Conservation (phyloP, 306 rosid species). For the Sechiopsis laciniata region DNA sequence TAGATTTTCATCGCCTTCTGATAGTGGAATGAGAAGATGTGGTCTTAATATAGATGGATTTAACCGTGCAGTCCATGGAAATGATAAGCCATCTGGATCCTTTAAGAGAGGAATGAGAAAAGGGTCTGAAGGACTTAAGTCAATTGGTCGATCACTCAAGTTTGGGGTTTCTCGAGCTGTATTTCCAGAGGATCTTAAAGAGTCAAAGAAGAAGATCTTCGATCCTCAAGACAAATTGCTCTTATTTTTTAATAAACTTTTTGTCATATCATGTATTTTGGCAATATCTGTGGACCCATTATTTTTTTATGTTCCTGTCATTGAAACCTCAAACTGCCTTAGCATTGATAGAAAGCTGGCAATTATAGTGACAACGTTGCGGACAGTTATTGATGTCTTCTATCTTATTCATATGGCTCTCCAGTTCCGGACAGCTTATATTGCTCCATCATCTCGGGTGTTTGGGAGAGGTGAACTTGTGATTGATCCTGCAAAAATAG, state of each 20-base stretch:
- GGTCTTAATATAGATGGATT: constrained; percentile 65
- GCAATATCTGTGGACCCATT: constrained; percentile 88
- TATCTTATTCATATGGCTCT: constrained; percentile 91
- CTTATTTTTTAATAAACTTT: constrained; percentile 69
- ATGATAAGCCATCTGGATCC: constrained; percentile 64
- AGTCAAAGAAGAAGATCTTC: constrained; percentile 77
- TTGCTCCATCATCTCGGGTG: constrained; percentile 98
- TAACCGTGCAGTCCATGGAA: constrained; percentile 46
- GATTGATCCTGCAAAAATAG: constrained; percentile 80
- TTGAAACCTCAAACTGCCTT: constrained; percentile 49
- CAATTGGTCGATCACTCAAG: constrained; percentile 76
- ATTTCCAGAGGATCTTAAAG: constrained; percentile 92
- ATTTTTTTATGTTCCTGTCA: constrained; percentile 86
- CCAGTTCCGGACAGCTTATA: constrained; percentile 90
- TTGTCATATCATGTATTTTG: constrained; percentile 76
- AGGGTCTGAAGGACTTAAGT: constrained; percentile 92
- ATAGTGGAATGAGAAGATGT: constrained; percentile 52
- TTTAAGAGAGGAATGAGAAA: constrained; percentile 82
- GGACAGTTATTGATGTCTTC: constrained; percentile 75
- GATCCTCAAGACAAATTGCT: constrained; percentile 91
- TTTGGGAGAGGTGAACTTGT: constrained; percentile 99
- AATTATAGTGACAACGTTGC: constrained; percentile 66
- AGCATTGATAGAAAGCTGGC: constrained; percentile 76
- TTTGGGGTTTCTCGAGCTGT: constrained; percentile 86
- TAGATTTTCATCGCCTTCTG: constrained; percentile 59